phyloP scores from a whole-genome alignment of 2,329 filamentous ascomycete genomes.

The Plenodomus tracheiphilus region DNA sequence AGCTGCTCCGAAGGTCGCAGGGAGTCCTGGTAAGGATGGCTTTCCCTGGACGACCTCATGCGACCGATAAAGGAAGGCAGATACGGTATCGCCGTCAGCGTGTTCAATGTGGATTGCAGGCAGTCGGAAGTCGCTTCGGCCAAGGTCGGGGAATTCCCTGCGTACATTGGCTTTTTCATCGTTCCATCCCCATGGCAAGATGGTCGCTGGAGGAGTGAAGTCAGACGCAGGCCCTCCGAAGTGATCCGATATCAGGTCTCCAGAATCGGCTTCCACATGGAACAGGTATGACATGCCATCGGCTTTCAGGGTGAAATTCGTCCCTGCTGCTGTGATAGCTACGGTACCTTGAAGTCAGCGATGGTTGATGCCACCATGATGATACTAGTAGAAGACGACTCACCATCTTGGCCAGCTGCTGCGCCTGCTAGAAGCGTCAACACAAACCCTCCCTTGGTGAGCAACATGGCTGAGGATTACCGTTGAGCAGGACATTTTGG shows the following conservation, averaged over 20 bases:
- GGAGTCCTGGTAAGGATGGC: slow-evolving; percentile 59
- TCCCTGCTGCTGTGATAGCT: slow-evolving; percentile 60
- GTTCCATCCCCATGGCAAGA: slow-evolving; percentile 57
- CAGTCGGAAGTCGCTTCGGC: slow-evolving; percentile 64
- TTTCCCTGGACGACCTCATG: slow-evolving; percentile 62
- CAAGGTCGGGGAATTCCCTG: slow-evolving; percentile 67
- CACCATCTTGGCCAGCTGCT: slow-evolving; percentile 22
- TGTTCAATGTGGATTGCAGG: slow-evolving; percentile 66
- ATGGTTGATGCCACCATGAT: neutral
- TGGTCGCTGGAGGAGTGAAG: slow-evolving; percentile 50
- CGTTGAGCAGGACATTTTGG: slow-evolving; percentile 2
- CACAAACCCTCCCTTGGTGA: slow-evolving; percentile 8
- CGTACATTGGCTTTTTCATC: slow-evolving; percentile 55
- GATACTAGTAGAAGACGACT: neutral
- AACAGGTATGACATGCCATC: slow-evolving; percentile 64
- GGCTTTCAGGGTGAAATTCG: slow-evolving; percentile 61
- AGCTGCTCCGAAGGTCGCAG: slow-evolving; percentile 61
- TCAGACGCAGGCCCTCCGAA: slow-evolving; percentile 62
- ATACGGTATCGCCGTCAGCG: slow-evolving; percentile 61
- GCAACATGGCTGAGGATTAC: slow-evolving; percentile 7
- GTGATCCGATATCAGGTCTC: slow-evolving; percentile 64
- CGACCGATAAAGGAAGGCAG: slow-evolving; percentile 61
- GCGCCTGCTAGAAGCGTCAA: slow-evolving; percentile 17
- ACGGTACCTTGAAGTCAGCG: slow-evolving; percentile 9
- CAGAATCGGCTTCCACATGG: slow-evolving; percentile 60